Conservation (phyloP, 2,329 filamentous ascomycete genomes). For the Ophioceras dolichostomum region DNA sequence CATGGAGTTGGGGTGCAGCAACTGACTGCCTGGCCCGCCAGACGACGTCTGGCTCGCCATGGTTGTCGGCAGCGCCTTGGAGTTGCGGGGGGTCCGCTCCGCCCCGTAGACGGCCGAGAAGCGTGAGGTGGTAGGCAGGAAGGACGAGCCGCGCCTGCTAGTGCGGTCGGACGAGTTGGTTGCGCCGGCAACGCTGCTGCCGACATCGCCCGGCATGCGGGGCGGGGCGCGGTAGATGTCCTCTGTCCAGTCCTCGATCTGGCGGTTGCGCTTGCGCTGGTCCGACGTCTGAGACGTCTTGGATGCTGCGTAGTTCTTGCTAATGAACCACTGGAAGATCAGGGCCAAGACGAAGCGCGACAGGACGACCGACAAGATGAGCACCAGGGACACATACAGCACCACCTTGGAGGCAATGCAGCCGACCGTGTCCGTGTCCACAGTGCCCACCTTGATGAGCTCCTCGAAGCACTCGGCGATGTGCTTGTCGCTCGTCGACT, state of each 20-base stretch:
- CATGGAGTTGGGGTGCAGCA: slow-evolving; percentile 56
- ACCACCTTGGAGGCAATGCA: slow-evolving; percentile 98
- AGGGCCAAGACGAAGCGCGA: slow-evolving; percentile 83
- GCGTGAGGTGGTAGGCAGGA: slow-evolving; percentile 85
- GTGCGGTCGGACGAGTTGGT: slow-evolving; percentile 51
- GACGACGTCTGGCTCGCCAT: slow-evolving; percentile 85
- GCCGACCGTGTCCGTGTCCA: slow-evolving; percentile 91
- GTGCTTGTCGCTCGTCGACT: slow-evolving; percentile 64
- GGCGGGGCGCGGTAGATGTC: slow-evolving; percentile 91
- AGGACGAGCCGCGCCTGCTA: slow-evolving; percentile 76
- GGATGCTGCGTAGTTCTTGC: slow-evolving; percentile 68
- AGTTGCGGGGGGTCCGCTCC: slow-evolving; percentile 41
- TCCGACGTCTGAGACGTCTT: slow-evolving; percentile 77
- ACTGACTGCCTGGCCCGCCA: too few relatives aligned
- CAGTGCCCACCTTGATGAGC: slow-evolving; percentile 88
- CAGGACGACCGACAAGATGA: slow-evolving; percentile 81
- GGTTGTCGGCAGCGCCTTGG: slow-evolving; percentile 63
- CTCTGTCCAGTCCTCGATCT: slow-evolving; percentile 96
- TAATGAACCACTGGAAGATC: slow-evolving; percentile 93
- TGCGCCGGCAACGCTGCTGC: slow-evolving; percentile 45
- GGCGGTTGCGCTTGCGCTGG: slow-evolving; percentile 72
- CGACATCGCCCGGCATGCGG: slow-evolving; percentile 63
- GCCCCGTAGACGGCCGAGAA: slow-evolving; percentile 85
- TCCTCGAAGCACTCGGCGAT: slow-evolving; percentile 81
- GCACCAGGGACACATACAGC: slow-evolving; percentile 80